phyloP scores from a whole-genome alignment of 2,329 filamentous ascomycete species.

The Cryphonectria nitschkei region DNA sequence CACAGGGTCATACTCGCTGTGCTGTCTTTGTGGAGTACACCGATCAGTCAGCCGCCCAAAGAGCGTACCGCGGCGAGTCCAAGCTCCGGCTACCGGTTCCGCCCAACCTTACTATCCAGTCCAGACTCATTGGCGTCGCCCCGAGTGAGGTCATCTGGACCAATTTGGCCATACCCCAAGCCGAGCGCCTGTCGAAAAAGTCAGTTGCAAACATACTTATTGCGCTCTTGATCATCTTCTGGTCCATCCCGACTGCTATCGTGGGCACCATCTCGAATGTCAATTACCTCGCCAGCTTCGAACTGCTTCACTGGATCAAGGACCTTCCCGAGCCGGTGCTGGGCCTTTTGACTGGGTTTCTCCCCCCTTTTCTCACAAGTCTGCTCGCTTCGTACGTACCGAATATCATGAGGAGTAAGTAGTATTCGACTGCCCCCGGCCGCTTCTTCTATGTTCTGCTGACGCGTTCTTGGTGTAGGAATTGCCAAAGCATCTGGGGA shows the following conservation, averaged over 20 bases:
- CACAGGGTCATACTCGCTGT: conserved; percentile 18
- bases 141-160: conserved; percentile 84
- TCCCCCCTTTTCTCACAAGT: conserved; percentile 63
- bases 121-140: conserved; percentile 79
- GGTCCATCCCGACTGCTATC: conserved; percentile 74
- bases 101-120: conserved; percentile 71
- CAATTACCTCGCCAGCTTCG: conserved; percentile 65
- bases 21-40: conserved; percentile 94
- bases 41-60: conserved; percentile 80
- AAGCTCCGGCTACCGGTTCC: conserved; percentile 67
- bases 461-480: conserved; percentile 44
- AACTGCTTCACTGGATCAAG: conserved; percentile 75
- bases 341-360: conserved; percentile 78
- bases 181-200: conserved; percentile 28
- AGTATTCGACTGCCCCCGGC: not conserved
- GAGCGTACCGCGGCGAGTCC: conserved; percentile 79
- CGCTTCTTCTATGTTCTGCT: not conserved
- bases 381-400: conserved; percentile 56
- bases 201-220: conserved; percentile 25
- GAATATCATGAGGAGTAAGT: conserved; percentile 70
- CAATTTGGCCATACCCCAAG: conserved; percentile 28
- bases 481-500: conserved; percentile 73
- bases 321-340: conserved; percentile 82
- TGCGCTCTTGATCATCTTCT: conserved; percentile 69
- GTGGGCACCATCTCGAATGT: conserved; percentile 88